Base-by-base conservation (phyloP, 2,329 filamentous ascomycete genomes). In the Apiospora malaysiana region DNA sequence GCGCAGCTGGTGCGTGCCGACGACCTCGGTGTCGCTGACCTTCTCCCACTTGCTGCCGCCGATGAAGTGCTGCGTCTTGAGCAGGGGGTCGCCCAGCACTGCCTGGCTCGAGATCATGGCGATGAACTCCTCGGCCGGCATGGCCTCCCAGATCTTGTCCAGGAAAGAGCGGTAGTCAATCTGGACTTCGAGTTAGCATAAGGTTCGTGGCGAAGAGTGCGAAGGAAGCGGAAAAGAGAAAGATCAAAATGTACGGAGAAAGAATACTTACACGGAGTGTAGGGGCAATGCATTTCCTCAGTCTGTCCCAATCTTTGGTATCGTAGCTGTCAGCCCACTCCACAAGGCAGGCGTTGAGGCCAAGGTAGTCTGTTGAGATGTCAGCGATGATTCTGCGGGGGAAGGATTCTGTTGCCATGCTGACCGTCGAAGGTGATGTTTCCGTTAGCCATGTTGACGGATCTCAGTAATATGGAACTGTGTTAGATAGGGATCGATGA, bases 101-200 rank as follows among this genome's bases (percentile, higher is more conserved):
- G 83, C 80, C 25, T 82, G 80, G 77, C 85, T 83, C 37, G 87
- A 88, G 74, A 90, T 82, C 88, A 91, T 90, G 73, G 80, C 76
- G 77, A 91, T 82, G 81, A 86, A 92, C n/a, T 91, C 88, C 3
- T 87, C 84, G 0, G 88, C 87, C 1, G 87, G 83, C 88, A 91
- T 90, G 68, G 85, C 83, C 67, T 88, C 85, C 89, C 89, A 91
- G 70, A 87, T 79, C 77, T 87, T 87, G 79, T 89, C 84, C 69
- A 89, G 85, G 79, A 91, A 88, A 51, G 86, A 85, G 68, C 87
- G 88, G 86, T 94, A 94, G 84, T 94, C 92, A 76, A 94, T 87
- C 85, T 91, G 79, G 25, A 18, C 9, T 18, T 5, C 0, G 32
- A 8, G 18, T 63, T 40, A 63, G 32, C 3, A 4, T n/a, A 2